Evolutionary conservation across 78 protist species (phyloP).

Genomic region (Emiliania huxleyi): DNA sequence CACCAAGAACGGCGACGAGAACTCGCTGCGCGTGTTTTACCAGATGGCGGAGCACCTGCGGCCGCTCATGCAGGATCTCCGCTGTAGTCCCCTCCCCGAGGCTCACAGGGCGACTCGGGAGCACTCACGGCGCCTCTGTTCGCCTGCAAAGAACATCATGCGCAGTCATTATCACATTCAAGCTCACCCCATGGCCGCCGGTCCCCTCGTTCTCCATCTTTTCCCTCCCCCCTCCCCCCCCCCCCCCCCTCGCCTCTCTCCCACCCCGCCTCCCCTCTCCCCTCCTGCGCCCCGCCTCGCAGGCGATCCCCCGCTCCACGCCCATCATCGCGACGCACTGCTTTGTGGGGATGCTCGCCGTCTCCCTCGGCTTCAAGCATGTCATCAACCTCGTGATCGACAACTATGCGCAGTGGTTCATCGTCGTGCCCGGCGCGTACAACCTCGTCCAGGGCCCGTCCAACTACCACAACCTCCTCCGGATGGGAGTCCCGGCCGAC

Average conservation of each 20-base stretch:
- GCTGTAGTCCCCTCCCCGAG: no score
- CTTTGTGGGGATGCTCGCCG: constrained; percentile 21
- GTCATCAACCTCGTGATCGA: constrained; percentile 47
- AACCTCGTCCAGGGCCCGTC: constrained; percentile 35
- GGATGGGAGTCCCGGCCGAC: constrained; percentile 26
- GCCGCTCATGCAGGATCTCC: neutral
- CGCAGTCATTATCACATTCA: no score
- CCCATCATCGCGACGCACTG: constrained; percentile 44
- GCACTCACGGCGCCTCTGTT: no score
- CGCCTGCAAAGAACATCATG: no score
- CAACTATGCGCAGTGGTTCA: constrained; percentile 42
- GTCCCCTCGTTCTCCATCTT: no score
- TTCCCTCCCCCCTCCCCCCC: neutral
- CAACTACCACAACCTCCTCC: neutral
- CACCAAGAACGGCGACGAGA: constrained; percentile 26
- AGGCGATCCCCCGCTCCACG: neutral
- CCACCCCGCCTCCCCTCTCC: neutral
- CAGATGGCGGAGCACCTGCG: constrained; percentile 19
- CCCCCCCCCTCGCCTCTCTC: neutral
- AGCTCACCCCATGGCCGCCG: no score
- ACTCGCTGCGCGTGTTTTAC: neutral
- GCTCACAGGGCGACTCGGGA: no score
- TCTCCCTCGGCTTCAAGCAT: neutral
- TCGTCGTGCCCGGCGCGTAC: constrained; percentile 4
- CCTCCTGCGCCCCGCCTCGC: neutral